Evolutionary conservation across 2,329 filamentous ascomycete species (phyloP).

Genomic region (Neofusicoccum sp.): DNA sequence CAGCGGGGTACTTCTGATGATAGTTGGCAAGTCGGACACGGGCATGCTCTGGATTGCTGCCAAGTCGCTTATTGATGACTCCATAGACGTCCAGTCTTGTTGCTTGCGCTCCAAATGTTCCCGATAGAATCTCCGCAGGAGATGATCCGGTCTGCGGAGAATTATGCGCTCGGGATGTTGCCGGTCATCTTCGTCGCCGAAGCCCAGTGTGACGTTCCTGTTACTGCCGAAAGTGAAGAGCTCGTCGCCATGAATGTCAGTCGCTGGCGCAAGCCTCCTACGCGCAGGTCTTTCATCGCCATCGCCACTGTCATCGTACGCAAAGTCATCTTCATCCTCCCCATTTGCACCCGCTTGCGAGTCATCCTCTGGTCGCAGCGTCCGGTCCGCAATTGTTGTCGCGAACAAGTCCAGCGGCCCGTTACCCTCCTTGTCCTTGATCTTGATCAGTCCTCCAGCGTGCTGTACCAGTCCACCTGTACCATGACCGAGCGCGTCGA

Average conservation of each 20-base stretch:
- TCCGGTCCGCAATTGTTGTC: conserved; percentile 77
- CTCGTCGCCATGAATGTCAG: conserved; percentile 68
- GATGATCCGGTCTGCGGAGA: conserved; percentile 71
- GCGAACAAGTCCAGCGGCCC: conserved; percentile 93
- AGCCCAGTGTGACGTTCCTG: conserved; percentile 86
- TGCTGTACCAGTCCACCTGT: conserved; percentile 58
- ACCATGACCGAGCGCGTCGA: conserved; percentile 62
- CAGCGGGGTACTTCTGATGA: conserved; percentile 70
- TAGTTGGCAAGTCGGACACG: conserved; percentile 63
- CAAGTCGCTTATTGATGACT: conserved; percentile 28
- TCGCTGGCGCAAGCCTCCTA: conserved; percentile 25
- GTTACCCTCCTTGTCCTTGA: conserved; percentile 92
- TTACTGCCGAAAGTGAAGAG: conserved; percentile 95
- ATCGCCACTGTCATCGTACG: conserved; percentile 42
- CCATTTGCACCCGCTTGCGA: conserved; percentile 26
- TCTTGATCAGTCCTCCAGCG: conserved; percentile 78
- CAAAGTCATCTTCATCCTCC: conserved; percentile 55
- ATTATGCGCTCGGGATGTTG: conserved; percentile 85
- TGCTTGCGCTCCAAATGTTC: conserved; percentile 58
- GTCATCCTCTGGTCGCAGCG: conserved; percentile 53
- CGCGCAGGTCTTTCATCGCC: conserved; percentile 22
- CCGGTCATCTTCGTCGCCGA: conserved; percentile 93
- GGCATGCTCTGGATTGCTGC: conserved; percentile 30
- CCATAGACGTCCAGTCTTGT: conserved; percentile 39
- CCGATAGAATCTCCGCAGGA: conserved; percentile 70